Percentiles rank a stretch among this genome's conserved stretches.
phyloP scores from a whole-genome alignment of 495 filamentous ascomycete genomes.

The Hyaloscypha variabilis region DNA sequence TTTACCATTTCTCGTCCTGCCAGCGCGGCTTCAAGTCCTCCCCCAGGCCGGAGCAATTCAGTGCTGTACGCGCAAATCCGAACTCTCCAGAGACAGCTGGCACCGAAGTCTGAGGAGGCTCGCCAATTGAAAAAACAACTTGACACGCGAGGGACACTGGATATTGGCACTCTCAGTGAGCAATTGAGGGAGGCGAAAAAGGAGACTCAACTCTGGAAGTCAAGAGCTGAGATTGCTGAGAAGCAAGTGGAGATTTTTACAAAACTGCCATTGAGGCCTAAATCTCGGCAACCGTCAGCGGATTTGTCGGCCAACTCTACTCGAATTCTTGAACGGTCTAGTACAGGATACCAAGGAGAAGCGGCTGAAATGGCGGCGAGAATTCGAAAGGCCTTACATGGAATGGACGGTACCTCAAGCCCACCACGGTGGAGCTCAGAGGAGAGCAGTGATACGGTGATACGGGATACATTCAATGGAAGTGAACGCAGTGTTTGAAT shows the following conservation, averaged over 20 bases:
- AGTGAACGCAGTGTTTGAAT: constrained; percentile 19
- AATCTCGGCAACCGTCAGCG: not conserved
- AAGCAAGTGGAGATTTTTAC: constrained; percentile 41
- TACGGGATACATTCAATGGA: not conserved
- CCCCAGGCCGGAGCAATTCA: constrained; percentile 33
- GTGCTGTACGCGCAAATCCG: constrained; percentile 48
- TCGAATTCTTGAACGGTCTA: constrained; percentile 3
- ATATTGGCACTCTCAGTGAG: constrained; percentile 45
- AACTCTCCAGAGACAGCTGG: constrained; percentile 45
- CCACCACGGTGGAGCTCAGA: constrained; percentile 16
- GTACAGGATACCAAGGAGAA: constrained; percentile 2
- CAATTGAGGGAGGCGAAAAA: constrained; percentile 45
- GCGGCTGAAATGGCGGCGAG: not conserved
- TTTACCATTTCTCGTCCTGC: constrained; percentile 19
- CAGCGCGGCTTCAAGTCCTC: not conserved
- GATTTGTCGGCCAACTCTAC: not conserved
- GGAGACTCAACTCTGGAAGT: constrained; percentile 50
- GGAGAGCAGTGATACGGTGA: constrained; percentile 22
- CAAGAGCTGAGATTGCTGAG: constrained; percentile 53
- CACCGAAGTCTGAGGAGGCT: constrained; percentile 41
- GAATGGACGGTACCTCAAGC: constrained; percentile 22
- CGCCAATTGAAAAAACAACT: constrained; percentile 43
- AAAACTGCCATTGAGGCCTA: not conserved
- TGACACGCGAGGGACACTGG: constrained; percentile 38
- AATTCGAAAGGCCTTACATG: constrained; percentile 14